Evolutionary conservation across 371 early-diverging fungal species (phyloP).

Genomic region (Haplosporangium sp.): DNA sequence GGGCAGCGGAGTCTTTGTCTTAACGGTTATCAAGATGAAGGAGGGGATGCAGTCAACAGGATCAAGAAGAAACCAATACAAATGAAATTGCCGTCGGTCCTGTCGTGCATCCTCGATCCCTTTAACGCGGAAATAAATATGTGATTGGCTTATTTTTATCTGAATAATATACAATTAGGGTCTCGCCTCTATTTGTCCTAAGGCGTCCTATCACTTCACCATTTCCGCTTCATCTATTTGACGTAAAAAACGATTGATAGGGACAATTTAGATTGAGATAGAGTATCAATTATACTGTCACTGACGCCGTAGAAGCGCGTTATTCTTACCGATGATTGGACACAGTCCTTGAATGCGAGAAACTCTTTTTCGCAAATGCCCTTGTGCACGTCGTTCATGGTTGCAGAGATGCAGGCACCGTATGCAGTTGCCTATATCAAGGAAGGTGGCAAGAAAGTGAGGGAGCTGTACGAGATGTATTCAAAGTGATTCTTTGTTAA

Average conservation of each 20-base stretch:
- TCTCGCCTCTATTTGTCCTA: too few relatives aligned
- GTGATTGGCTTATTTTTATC: too few relatives aligned
- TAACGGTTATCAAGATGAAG: too few relatives aligned
- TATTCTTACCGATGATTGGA: conserved; percentile 66
- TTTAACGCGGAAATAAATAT: too few relatives aligned
- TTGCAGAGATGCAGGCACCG: conserved; percentile 66
- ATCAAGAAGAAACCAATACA: too few relatives aligned
- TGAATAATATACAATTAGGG: too few relatives aligned
- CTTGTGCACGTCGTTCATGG: conserved; percentile 65
- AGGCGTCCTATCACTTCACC: too few relatives aligned
- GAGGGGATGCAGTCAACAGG: too few relatives aligned
- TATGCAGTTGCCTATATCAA: conserved; percentile 59
- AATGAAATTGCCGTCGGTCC: too few relatives aligned
- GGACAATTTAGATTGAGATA: neutral
- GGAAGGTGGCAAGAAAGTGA: neutral
- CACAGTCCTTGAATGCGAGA: conserved; percentile 68
- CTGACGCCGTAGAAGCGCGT: neutral
- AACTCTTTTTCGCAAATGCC: conserved; percentile 71
- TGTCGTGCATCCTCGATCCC: too few relatives aligned
- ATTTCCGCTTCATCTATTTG: conserved; percentile 46
- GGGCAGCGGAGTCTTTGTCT: too few relatives aligned
- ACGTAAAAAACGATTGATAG: neutral
- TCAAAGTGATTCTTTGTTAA: too few relatives aligned
- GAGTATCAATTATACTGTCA: neutral
- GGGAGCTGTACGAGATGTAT: neutral